Conservation (phyloP, 495 filamentous ascomycete genomes). For the Penicillium riverlandense region DNA sequence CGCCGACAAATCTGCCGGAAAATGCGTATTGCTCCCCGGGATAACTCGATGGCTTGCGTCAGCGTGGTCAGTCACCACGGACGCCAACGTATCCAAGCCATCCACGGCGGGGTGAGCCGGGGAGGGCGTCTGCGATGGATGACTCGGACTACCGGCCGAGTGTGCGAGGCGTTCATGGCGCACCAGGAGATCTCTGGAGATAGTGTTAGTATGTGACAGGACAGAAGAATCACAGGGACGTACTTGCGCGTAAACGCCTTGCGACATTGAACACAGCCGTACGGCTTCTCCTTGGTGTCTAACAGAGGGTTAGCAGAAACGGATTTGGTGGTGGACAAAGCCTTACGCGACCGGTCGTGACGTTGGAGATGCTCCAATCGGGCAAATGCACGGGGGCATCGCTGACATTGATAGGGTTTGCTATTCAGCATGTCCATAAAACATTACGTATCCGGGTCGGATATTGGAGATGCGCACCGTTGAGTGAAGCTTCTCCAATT, state of each 20-base stretch:
- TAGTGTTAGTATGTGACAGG: not conserved
- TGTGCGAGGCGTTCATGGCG: conserved; percentile 33
- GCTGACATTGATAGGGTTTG: conserved; percentile 30
- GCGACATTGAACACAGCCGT: conserved; percentile 26
- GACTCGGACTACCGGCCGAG: conserved; percentile 9
- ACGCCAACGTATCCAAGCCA: conserved; percentile 28
- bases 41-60: conserved; percentile 7
- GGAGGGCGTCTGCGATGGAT: conserved; percentile 11
- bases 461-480: not conserved
- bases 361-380: conserved; percentile 38
- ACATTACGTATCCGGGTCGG: not conserved
- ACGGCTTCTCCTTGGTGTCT: conserved; percentile 42
- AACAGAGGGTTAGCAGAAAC: not conserved
- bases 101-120: conserved; percentile 15
- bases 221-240: not conserved
- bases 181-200: conserved; percentile 24
- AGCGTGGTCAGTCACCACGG: conserved; percentile 22
- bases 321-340: no score
- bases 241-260: conserved; percentile 38
- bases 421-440: conserved; percentile 6
- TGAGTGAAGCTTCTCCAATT: not conserved
- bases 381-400: conserved; percentile 30
- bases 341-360: conserved; percentile 37
- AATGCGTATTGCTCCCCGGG: conserved; percentile 3
- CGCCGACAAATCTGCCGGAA: not conserved